Percentiles rank a stretch among this genome's conserved stretches.
Evolutionary conservation across 163 green algal genomes (phyloP).

Genomic region (Coccomyxa subellipsoidea): DNA sequence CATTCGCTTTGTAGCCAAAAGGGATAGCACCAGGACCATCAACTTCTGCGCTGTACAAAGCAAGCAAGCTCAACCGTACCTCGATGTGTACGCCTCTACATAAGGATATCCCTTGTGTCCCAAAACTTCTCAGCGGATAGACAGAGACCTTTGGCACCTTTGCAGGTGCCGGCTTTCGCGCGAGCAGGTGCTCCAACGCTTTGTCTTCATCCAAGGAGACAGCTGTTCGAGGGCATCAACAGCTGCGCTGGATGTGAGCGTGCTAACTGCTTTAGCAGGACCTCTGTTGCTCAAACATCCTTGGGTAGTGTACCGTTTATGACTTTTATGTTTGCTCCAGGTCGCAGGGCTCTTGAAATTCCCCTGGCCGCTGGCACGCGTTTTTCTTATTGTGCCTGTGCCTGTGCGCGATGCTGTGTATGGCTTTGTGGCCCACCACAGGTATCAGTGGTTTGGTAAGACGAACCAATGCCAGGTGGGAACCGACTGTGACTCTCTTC

Average conservation of each 20-base stretch:
- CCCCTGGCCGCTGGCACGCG: not conserved
- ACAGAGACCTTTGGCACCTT: too few species aligned
- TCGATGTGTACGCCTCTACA: too few species aligned
- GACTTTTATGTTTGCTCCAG: too few species aligned
- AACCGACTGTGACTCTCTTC: too few species aligned
- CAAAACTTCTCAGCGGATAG: too few species aligned
- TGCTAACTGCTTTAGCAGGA: too few species aligned
- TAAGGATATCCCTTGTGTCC: not conserved
- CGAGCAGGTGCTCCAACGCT: not conserved
- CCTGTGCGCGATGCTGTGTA: not conserved
- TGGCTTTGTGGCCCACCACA: not conserved
- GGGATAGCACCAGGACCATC: not conserved
- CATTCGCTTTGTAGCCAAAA: not conserved
- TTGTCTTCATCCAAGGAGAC: slow-evolving; percentile 4
- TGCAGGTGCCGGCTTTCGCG: not conserved
- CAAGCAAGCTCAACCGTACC: not conserved
- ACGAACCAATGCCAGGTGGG: not conserved
- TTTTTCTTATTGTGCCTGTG: not conserved
- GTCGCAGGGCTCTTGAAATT: not conserved
- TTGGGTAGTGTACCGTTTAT: too few species aligned
- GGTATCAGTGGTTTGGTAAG: not conserved
- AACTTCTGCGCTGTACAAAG: slow-evolving; percentile 1
- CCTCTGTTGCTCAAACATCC: too few species aligned
- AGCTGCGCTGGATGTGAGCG: not conserved
- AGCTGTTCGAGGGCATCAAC: not conserved